Evolutionary conservation across 1,139 yeast species (phyloP).

Genomic region (Hyphopichia khmerensis): DNA sequence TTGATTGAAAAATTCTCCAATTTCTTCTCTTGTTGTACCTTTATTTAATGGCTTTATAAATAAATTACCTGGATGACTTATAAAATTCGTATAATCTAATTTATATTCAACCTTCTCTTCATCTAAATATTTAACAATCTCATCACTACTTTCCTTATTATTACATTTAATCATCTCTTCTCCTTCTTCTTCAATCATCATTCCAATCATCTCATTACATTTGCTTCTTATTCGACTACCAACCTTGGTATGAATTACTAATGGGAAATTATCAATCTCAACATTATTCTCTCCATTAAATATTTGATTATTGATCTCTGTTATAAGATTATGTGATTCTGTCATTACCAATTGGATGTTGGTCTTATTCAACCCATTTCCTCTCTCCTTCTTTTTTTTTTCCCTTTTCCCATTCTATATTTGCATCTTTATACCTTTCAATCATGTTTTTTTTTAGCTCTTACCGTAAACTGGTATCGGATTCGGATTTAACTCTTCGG

Average conservation of each 20-base stretch:
- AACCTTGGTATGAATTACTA: not conserved
- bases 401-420: too few species aligned
- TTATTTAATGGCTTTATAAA: slow-evolving; percentile 50
- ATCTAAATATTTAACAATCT: slow-evolving; percentile 6
- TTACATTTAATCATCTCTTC: not conserved
- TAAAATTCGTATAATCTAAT: slow-evolving; percentile 38
- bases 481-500: too few species aligned
- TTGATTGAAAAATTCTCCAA: slow-evolving; percentile 21
- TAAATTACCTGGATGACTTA: slow-evolving; percentile 66
- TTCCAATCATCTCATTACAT: not conserved
- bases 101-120: slow-evolving; percentile 5
- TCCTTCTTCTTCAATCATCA: not conserved
- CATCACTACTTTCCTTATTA: slow-evolving; percentile 5
- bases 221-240: not conserved
- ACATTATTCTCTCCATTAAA: too few species aligned
- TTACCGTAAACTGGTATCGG: too few species aligned
- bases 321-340: too few species aligned
- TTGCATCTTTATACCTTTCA: too few species aligned
- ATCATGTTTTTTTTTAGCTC: too few species aligned
- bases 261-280: not conserved
- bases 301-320: too few species aligned
- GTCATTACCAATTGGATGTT: too few species aligned
- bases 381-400: too few species aligned
- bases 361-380: too few species aligned
- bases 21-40: slow-evolving; percentile 12